A percentile compares a stretch with the other conserved stretches of the same genome.
Evolutionary conservation across 805 yeast species (phyloP).

Genomic region (Pichia scutulata): DNA sequence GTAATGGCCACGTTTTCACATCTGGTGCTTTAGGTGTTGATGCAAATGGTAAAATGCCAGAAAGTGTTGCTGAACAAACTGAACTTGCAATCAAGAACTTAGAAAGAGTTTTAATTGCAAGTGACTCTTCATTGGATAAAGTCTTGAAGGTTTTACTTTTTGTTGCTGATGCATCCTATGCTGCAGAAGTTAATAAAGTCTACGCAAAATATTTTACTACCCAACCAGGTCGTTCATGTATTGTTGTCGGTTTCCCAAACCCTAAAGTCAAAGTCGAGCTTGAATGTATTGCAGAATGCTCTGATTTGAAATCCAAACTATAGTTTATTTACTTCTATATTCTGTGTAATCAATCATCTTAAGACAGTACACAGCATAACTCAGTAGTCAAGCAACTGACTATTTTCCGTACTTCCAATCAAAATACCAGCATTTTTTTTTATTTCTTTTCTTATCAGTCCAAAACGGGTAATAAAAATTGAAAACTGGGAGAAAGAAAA

Average conservation of each 20-base stretch:
- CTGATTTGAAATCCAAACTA: slow-evolving; percentile 2
- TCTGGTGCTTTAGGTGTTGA: slow-evolving; percentile 43
- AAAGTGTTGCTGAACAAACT: slow-evolving; percentile 37
- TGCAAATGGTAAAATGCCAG: slow-evolving; percentile 29
- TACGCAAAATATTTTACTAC: slow-evolving; percentile 40
- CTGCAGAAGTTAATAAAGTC: slow-evolving; percentile 36
- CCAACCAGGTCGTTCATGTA: slow-evolving; percentile 48
- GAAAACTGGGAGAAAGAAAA: too few species aligned
- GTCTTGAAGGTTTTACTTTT: slow-evolving; percentile 45
- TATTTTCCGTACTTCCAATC: too few species aligned
- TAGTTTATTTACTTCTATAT: not conserved
- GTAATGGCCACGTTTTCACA: slow-evolving; percentile 38
- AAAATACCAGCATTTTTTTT: too few species aligned
- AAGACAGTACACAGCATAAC: too few species aligned
- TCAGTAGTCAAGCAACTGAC: too few species aligned
- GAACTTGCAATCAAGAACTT: slow-evolving; percentile 38
- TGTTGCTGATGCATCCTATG: slow-evolving; percentile 37
- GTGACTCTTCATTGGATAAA: slow-evolving; percentile 39
- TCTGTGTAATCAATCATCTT: not conserved
- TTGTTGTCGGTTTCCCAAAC: slow-evolving; percentile 45
- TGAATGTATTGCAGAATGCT: slow-evolving; percentile 24
- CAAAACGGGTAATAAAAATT: too few species aligned
- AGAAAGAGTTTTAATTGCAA: slow-evolving; percentile 32
- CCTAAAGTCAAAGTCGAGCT: slow-evolving; percentile 41
- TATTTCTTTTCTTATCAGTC: not conserved